Base-by-base conservation (phyloP, 768 basidiomycete species). In the Termitomyces sp. region DNA sequence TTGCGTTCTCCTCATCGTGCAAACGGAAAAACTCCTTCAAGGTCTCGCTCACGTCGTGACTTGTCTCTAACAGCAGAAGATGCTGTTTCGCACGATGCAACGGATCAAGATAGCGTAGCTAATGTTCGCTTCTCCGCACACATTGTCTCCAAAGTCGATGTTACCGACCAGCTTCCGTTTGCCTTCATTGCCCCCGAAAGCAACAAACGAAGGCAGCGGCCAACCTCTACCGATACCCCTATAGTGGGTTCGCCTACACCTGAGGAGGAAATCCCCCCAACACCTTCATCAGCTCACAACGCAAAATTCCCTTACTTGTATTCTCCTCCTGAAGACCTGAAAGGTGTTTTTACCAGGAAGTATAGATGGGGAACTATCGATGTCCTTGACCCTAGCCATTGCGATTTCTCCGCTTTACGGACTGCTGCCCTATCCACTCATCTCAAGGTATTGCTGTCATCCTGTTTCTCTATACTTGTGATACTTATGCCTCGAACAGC, bases 331-430 rank as follows among this genome's bases (percentile, higher is more conserved):
- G 83, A 85, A 21, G 81, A 86, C 67, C 71, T 92, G 67, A 82
- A 81, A 71, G 89, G 91, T 48, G 78, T 88, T 54, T 93, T 93
- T 67, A 77, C 83, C 34, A 76, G 93, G 60, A 85, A 82, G 67
- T 95, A 89, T 69, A 75, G 92, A 63, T 96, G 94, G 94, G 95
- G 95, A 35, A 88, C 81, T 44, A 80, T 95, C 58, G 90, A 94
- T 70, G 92, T 95, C 54, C 82, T 95, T 48, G 79, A 92, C 70
- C 90, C 92, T 52, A 79, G 78, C 29, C 93, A 96, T 62, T 94
- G 90, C 63, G 95, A 97, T 71, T 95, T 93, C 69, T 82, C 88
- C 38, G 86, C 89, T 59, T 73, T 97, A 69, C 82, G 91, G 61
- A 92, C 91, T 14, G 87, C 89, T 51, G 82, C 95, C 53, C 71